Conservation (phyloP, 2,329 filamentous ascomycete genomes). For the Ascochyta clinopodiicola region DNA sequence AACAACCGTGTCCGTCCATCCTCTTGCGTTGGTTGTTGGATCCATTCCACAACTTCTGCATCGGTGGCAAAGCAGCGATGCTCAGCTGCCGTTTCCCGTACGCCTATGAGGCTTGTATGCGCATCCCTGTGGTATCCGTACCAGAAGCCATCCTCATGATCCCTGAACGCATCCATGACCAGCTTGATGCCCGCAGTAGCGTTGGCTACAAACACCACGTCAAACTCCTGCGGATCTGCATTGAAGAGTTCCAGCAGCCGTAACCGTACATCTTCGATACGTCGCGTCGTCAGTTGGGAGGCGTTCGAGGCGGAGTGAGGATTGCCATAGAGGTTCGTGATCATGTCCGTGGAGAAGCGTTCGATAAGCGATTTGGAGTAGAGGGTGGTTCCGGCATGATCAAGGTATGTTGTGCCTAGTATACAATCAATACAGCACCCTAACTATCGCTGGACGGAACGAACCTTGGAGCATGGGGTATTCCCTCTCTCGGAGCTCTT, state of each 20-base stretch:
- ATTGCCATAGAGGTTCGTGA: conserved; percentile 81
- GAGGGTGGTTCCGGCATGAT: conserved; percentile 92
- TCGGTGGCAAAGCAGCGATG: conserved; percentile 73
- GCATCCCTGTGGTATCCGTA: conserved; percentile 84
- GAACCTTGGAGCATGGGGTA: conserved; percentile 75
- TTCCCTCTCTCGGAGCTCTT: conserved; percentile 64
- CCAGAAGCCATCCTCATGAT: conserved; percentile 72
- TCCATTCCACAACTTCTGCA: conserved; percentile 69
- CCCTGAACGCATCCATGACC: conserved; percentile 77
- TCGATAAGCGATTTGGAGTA: conserved; percentile 83
- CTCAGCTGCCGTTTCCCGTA: conserved; percentile 69
- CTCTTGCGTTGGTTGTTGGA: conserved; percentile 49
- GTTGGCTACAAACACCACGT: conserved; percentile 90
- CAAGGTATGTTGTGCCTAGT: conserved; percentile 80
- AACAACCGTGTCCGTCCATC: conserved; percentile 60
- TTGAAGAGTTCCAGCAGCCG: conserved; percentile 77
- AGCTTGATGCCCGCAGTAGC: conserved; percentile 91
- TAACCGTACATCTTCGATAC: conserved; percentile 78
- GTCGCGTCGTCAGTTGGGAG: conserved; percentile 76
- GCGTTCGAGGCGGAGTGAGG: conserved; percentile 86
- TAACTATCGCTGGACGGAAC: neutral
- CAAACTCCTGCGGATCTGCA: conserved; percentile 80
- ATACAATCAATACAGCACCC: conserved; percentile 12
- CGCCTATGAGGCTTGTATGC: conserved; percentile 86
- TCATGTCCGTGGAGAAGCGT: conserved; percentile 79